Evolutionary conservation across 2,329 filamentous ascomycete species (phyloP), one percentile per base, ranked within the genome.

Genomic region (Ophiocordyceps sinensis): DNA sequence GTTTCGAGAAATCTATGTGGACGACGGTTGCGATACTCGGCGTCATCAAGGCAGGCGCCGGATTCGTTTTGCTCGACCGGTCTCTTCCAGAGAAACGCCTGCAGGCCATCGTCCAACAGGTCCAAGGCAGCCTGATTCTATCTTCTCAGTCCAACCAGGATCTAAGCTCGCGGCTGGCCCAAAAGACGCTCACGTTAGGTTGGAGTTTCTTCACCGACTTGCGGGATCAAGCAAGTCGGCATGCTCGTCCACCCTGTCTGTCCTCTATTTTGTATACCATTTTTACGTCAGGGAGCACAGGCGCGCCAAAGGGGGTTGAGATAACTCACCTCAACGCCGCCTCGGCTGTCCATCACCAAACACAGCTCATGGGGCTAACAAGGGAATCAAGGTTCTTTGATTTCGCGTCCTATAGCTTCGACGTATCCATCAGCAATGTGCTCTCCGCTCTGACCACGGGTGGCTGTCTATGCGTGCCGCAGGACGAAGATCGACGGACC

Each of bases 1-100:
- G 41, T 31, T 53, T 55, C 12, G 45, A 53, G 15, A 55, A 55
- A 39, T 50, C 51, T 3, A 42, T 41, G 21, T 53, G 50, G 50
- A 45, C 45, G 17, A 34, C 46, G 0, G 48, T 54, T 4, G 45
- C 53, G 0, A 48, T 47, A 29, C 41, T 55, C 12, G 51, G 44
- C 3, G 43, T 50, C n/a, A 41, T 53, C 34, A 52, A 52, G 23
- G 43, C 48, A 13, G 53, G 53, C 15, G 50, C 41, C 5, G 49
- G 49, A 1, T 49, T 28, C 12, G 17, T 44, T 3, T 30, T 21
- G 7, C 23, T 44, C 8, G 35, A 40, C 6, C 30, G 39, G 3
- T 11, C n/a, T 6, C 17, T 19, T 5, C 37, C 37, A 8, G n/a
- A 12, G 2, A 13, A 32, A 15, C 28, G 37, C 2, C 15, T 32